A percentile compares a stretch with the other conserved stretches of the same genome.
Evolutionary conservation across 768 basidiomycete species (phyloP).

Genomic region (Coprinopsis cinerea): DNA sequence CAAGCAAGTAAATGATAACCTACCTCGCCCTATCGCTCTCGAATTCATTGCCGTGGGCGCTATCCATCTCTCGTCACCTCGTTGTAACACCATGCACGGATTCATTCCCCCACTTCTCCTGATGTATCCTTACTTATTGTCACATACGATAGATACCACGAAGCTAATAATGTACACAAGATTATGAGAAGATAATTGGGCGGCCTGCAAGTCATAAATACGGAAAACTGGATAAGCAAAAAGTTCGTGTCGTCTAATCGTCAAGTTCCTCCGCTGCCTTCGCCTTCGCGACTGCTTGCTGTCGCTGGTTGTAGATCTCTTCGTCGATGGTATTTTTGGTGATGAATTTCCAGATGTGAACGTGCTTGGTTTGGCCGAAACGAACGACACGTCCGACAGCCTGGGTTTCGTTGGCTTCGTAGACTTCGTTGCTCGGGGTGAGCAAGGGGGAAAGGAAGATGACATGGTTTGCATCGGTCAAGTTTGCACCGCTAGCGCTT

Average conservation of each 20-base stretch:
- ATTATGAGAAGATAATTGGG: background rate
- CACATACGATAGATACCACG: background rate
- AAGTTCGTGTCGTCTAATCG: no score
- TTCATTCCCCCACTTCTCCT: background rate
- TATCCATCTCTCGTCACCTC: no score
- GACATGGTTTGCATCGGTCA: conserved; percentile 91
- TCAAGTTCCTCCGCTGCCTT: no score
- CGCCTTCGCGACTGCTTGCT: conserved; percentile 19
- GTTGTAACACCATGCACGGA: background rate
- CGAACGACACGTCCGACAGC: conserved; percentile 80
- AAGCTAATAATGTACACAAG: background rate
- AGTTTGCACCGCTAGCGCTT: conserved; percentile 88
- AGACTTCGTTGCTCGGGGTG: conserved; percentile 74
- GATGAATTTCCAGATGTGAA: conserved; percentile 78
- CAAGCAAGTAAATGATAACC: conserved; percentile 50
- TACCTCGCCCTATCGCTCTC: background rate
- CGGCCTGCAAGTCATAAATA: no score
- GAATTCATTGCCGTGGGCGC: no score
- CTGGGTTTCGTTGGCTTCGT: conserved; percentile 78
- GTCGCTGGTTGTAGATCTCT: conserved; percentile 65
- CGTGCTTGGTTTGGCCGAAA: conserved; percentile 77
- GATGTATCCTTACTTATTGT: background rate
- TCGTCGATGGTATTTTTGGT: conserved; percentile 87
- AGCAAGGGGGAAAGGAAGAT: conserved; percentile 92
- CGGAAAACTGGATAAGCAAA: no score